Conservation (phyloP, 73 alveolate genomes). For the Blepharisma japonicum region DNA sequence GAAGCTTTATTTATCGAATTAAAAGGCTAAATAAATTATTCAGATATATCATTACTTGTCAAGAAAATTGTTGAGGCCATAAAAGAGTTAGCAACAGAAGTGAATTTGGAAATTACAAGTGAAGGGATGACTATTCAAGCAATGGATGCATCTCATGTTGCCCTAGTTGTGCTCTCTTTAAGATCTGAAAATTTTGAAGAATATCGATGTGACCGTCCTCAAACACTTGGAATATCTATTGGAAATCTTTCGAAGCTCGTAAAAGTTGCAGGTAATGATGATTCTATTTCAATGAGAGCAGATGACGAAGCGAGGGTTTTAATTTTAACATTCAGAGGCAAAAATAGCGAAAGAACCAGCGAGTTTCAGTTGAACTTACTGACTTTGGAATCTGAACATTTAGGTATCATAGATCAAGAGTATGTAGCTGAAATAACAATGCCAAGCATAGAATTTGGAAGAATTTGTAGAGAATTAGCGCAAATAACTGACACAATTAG, state of each 20-base stretch:
- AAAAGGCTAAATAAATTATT: too few species aligned
- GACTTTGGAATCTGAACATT: slow-evolving; percentile 92
- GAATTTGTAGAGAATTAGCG: slow-evolving; percentile 88
- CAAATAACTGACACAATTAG: slow-evolving; percentile 83
- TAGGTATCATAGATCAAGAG: slow-evolving; percentile 95
- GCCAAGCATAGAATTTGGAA: slow-evolving; percentile 87
- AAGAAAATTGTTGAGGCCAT: slow-evolving; percentile 93
- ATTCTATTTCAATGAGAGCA: slow-evolving; percentile 88
- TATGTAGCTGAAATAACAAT: slow-evolving; percentile 83
- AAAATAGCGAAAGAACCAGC: slow-evolving; percentile 81
- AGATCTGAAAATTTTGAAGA: slow-evolving; percentile 92
- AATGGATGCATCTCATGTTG: slow-evolving; percentile 99
- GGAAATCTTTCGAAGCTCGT: slow-evolving; percentile 88
- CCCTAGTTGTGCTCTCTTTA: slow-evolving; percentile 89
- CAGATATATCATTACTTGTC: slow-evolving; percentile 33
- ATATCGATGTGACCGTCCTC: slow-evolving; percentile 86
- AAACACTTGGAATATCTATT: slow-evolving; percentile 86
- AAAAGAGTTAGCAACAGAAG: slow-evolving; percentile 91
- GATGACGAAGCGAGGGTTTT: slow-evolving; percentile 86
- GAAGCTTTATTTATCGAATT: too few species aligned
- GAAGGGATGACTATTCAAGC: slow-evolving; percentile 97
- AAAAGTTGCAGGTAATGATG: slow-evolving; percentile 94
- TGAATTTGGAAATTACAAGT: slow-evolving; percentile 91
- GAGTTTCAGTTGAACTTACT: slow-evolving; percentile 93
- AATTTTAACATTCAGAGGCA: slow-evolving; percentile 84